These are phyloP conservation scores for Aegle marmelos DNA, from an alignment of 345 rosid genomes.

Conservation along the genomic window DNA sequence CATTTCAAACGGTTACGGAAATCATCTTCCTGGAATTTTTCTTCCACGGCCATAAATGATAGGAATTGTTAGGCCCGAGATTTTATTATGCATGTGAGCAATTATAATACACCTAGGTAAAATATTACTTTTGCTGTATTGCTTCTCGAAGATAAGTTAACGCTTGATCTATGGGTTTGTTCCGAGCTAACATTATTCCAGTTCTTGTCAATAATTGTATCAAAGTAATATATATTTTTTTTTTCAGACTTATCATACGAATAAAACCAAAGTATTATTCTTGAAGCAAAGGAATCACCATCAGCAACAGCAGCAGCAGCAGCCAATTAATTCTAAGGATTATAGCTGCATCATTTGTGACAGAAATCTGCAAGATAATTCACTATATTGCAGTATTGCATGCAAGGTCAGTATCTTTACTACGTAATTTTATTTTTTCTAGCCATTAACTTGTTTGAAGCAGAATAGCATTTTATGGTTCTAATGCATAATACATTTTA, in stretches of 20 bases:
- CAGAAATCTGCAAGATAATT: conserved; percentile 27
- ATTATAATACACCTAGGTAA: not conserved
- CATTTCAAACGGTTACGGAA: too few species aligned
- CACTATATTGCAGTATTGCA: conserved; percentile 35
- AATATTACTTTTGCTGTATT: not conserved
- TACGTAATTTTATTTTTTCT: too few species aligned
- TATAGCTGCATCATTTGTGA: conserved; percentile 25
- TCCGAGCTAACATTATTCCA: not conserved
- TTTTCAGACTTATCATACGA: conserved; percentile 29
- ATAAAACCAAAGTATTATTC: conserved; percentile 33
- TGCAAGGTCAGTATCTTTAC: conserved; percentile 25
- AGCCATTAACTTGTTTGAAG: too few species aligned
- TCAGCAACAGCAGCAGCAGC: not conserved
- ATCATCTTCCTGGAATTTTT: too few species aligned
- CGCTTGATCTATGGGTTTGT: not conserved
- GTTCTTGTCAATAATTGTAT: not conserved
- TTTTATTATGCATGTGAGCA: not conserved
- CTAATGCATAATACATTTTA: not conserved
- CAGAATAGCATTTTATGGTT: not conserved
- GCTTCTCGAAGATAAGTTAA: not conserved
- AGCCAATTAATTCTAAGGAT: conserved; percentile 13
- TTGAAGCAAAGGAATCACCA: conserved; percentile 31
- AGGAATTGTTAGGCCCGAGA: not conserved
- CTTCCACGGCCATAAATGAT: not conserved
- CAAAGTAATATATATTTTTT: not conserved